Percentiles rank a stretch among this genome's conserved stretches.
These are phyloP conservation scores for Aspergillus oerlinghausenensis DNA, from an alignment of 2,329 filamentous ascomycete species.

Conservation along the genomic window DNA sequence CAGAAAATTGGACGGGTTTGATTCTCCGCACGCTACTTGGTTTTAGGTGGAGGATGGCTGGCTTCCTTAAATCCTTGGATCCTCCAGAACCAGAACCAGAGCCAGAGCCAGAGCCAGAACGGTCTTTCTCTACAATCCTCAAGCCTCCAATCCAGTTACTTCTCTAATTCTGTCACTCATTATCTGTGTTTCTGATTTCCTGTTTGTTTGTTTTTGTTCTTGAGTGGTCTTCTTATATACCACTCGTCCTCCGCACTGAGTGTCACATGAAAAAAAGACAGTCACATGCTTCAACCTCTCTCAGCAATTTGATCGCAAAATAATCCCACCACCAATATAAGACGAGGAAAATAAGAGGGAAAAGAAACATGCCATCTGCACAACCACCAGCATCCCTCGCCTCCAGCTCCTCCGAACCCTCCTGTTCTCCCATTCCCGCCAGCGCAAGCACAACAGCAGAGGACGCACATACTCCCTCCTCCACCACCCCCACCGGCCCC, in stretches of 20 bases:
- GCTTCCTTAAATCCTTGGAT: neutral
- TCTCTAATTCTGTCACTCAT: neutral
- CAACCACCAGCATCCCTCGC: conserved; percentile 17
- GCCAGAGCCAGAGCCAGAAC: neutral
- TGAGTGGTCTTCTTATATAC: neutral
- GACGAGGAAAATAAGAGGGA: neutral
- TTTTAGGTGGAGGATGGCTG: neutral
- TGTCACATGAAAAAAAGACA: conserved; percentile 13
- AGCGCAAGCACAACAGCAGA: conserved; percentile 23
- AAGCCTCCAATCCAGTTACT: too few relatives aligned
- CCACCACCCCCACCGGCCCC: conserved; percentile 28
- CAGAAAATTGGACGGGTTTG: too few relatives aligned
- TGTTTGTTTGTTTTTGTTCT: neutral
- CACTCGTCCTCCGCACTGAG: neutral
- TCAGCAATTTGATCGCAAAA: neutral
- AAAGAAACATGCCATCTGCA: conserved; percentile 22
- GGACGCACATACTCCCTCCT: conserved; percentile 29
- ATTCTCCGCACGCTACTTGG: neutral
- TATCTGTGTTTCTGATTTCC: neutral
- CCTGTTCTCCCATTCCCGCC: conserved; percentile 18
- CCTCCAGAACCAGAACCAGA: too few relatives aligned
- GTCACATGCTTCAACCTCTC: conserved; percentile 2
- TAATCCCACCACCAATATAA: conserved; percentile 1
- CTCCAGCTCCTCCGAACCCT: conserved; percentile 22
- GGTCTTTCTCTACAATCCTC: neutral